phyloP scores from a whole-genome alignment of 169 alveolate species.

The Cryptosporidium ubiquitum region DNA sequence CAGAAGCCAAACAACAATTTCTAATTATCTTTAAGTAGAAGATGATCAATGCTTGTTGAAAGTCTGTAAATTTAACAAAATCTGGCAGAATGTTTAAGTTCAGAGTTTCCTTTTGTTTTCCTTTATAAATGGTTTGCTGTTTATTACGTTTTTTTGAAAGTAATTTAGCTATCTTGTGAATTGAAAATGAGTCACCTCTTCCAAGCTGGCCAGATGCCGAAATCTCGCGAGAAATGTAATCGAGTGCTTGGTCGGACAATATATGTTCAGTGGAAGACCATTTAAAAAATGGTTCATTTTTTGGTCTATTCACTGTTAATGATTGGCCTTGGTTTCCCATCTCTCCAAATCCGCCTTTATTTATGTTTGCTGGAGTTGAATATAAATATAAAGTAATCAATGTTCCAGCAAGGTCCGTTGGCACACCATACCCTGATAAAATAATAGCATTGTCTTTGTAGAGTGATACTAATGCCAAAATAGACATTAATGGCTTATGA shows the following conservation, averaged over 20 bases:
- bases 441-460: constrained; percentile 56
- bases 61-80: constrained; percentile 51
- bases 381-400: constrained; percentile 39
- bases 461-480: constrained; percentile 28
- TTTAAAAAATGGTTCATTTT: constrained; percentile 3
- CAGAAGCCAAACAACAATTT: constrained; percentile 55
- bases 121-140: not conserved
- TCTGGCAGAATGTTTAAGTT: constrained; percentile 40
- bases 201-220: constrained; percentile 47
- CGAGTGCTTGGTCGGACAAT: constrained; percentile 22
- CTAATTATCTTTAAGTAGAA: constrained; percentile 44
- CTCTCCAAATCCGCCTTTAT: constrained; percentile 18
- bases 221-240: constrained; percentile 29
- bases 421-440: constrained; percentile 72
- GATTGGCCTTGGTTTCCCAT: constrained; percentile 47
- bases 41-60: constrained; percentile 26
- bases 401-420: constrained; percentile 58
- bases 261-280: constrained; percentile 69
- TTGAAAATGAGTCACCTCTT: constrained; percentile 57
- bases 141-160: constrained; percentile 29
- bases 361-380: constrained; percentile 41
- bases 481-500: constrained; percentile 59
- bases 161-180: constrained; percentile 37
- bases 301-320: not conserved
- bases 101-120: constrained; percentile 28